phyloP scores from a whole-genome alignment of 495 filamentous ascomycete genomes.

The Massariosphaeria phaeospora region DNA sequence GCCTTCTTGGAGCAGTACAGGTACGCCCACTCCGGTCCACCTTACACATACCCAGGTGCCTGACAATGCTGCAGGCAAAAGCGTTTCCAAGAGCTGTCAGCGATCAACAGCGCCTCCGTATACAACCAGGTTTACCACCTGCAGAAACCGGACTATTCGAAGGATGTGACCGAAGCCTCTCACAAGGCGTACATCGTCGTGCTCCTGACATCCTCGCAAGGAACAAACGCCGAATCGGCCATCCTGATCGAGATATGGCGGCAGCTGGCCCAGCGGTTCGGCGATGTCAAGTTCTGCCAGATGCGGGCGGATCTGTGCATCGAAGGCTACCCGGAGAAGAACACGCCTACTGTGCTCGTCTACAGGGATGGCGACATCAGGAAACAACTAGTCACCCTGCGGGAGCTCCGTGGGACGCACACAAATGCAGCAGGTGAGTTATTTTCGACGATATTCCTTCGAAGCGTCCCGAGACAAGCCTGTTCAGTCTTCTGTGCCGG shows the following conservation, averaged over 20 bases:
- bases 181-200: conserved; percentile 70
- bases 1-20: conserved; percentile 81
- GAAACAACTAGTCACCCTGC: conserved; percentile 80
- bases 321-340: conserved; percentile 89
- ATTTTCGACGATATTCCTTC: background rate
- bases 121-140: conserved; percentile 89
- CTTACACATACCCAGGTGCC: conserved; percentile 25
- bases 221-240: conserved; percentile 76
- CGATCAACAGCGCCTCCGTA: conserved; percentile 64
- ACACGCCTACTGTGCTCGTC: conserved; percentile 89
- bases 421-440: conserved; percentile 60
- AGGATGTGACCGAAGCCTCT: conserved; percentile 90
- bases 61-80: conserved; percentile 53
- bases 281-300: conserved; percentile 96
- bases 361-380: conserved; percentile 89
- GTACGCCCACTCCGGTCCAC: conserved; percentile 26
- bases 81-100: conserved; percentile 73
- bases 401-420: conserved; percentile 64
- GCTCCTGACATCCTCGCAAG: conserved; percentile 70
- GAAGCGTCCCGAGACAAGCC: background rate
- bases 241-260: conserved; percentile 84
- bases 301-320: conserved; percentile 91
- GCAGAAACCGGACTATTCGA: conserved; percentile 85
- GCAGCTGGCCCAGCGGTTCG: conserved; percentile 72
- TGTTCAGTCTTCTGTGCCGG: background rate